These are phyloP conservation scores for Hordeum pubiflorum DNA, from an alignment of 202 grass and related monocot species.

Conservation along the genomic window DNA sequence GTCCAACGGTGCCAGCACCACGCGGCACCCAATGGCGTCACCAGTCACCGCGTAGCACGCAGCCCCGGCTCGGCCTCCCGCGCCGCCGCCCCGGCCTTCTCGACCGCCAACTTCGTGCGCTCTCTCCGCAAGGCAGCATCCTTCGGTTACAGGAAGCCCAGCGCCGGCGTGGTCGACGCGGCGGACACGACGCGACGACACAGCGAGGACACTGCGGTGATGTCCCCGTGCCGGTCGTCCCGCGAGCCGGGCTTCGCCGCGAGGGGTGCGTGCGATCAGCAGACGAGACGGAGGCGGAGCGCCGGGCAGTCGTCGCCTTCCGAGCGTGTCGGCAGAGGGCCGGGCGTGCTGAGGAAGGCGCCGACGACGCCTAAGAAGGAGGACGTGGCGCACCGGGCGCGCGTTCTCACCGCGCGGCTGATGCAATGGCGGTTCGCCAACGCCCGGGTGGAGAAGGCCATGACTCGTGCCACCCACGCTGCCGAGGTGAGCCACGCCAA, in stretches of 20 bases:
- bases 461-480: conserved; percentile 26
- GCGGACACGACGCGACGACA: not conserved
- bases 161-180: not conserved
- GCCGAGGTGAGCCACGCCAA: conserved; percentile 46
- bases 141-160: conserved; percentile 20
- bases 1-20: not conserved
- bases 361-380: conserved; percentile 39
- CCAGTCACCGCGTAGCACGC: not conserved
- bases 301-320: not conserved
- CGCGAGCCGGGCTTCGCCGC: not conserved
- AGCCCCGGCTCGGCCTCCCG: not conserved
- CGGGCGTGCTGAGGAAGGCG: conserved; percentile 26
- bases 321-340: conserved; percentile 5
- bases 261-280: conserved; percentile 10
- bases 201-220: conserved; percentile 20
- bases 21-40: conserved; percentile 5
- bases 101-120: conserved; percentile 33
- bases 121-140: conserved; percentile 28
- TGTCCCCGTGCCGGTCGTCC: conserved; percentile 12
- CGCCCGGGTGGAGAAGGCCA: conserved; percentile 37
- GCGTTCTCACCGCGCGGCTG: conserved; percentile 47
- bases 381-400: conserved; percentile 42
- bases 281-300: conserved; percentile 11
- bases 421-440: conserved; percentile 81
- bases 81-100: conserved; percentile 33